A percentile compares a stretch with the other conserved stretches of the same genome.
Evolutionary conservation across 306 rosid species (phyloP).

Genomic region (Adenanthera pavonina): DNA sequence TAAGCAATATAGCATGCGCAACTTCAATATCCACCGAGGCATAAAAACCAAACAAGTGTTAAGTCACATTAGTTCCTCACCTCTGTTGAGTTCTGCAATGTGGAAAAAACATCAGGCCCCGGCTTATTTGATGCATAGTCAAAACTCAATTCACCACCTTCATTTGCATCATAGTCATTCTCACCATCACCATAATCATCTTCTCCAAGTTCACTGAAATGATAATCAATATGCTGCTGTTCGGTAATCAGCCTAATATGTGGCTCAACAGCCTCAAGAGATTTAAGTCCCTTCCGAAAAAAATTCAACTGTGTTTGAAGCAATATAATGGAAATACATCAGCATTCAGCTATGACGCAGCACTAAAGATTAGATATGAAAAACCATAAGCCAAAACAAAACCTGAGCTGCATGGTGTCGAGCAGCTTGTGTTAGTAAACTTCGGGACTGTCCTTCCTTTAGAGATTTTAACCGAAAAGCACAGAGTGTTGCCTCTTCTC

Average conservation of each 20-base stretch:
- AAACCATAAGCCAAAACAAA: conserved; percentile 30
- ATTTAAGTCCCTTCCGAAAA: conserved; percentile 85
- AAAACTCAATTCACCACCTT: conserved; percentile 75
- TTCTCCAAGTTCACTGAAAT: conserved; percentile 73
- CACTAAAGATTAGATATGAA: conserved; percentile 33
- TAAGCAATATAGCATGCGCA: conserved; percentile 20
- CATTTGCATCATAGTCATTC: conserved; percentile 50
- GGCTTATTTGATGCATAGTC: conserved; percentile 62
- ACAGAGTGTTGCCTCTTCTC: conserved; percentile 77
- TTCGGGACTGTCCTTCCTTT: conserved; percentile 84
- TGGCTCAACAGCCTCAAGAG: conserved; percentile 89
- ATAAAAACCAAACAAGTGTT: conserved; percentile 27
- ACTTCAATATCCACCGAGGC: conserved; percentile 27
- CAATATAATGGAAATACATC: conserved; percentile 31
- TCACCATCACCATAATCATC: conserved; percentile 38
- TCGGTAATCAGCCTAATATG: conserved; percentile 65
- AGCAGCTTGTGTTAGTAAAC: conserved; percentile 89
- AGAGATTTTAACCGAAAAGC: conserved; percentile 82
- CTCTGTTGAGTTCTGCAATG: conserved; percentile 73
- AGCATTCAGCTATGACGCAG: conserved; percentile 25
- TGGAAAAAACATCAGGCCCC: conserved; percentile 53
- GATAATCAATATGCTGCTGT: conserved; percentile 81
- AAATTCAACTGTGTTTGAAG: conserved; percentile 70
- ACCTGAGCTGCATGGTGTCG: conserved; percentile 95
- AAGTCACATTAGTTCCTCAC: conserved; percentile 44